Evolutionary conservation across 202 grass and related monocot species (phyloP), one percentile per base, ranked within the genome.

Genomic region (Carex arenaria): DNA sequence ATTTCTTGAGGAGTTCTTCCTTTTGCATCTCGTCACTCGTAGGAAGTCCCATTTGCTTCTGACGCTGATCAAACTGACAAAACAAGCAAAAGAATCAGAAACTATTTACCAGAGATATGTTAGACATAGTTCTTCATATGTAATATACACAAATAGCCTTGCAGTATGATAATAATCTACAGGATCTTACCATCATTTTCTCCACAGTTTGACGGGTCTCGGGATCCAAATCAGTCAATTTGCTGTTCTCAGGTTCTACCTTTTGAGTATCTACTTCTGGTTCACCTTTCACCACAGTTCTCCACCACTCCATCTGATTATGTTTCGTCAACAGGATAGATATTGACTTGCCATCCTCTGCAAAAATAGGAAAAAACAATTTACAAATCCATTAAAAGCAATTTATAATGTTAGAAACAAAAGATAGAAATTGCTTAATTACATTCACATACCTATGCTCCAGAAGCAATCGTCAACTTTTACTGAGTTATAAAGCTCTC

Each of bases 231-330:
- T 99, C 96, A 80, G 93, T 85, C 26, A 99, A 84, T 61, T 99
- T 99, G 86, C 96, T 99, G 79, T 53, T 95, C 89, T 99, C 93
- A 22, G 96, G 96, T 72, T 99, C 96, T 59, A 99, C 91, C 54
- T 89, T 89, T 56, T 99, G 96, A 10, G 96, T 99, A 65, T 99
- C 89, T 10, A 99, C 86, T 88, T 99, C 96, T 87, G 89, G 89
- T 11, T 95, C 96, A n/a, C 96, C 96, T 79, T 95, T 99, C 19
- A 95, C 88, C n/a, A 95, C 82, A 80, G 70, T 90, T 67, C 87
- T 99, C 93, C 96, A 99, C 96, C 96, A 99, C 52, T 99, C 96
- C 96, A 99, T 94, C 83, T 99, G 96, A 71, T 99, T 92, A 6
- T 99, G 89, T 64, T 99, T 99, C 10, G 96, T 99, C 47, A 99